A percentile compares a stretch with the other conserved stretches of the same genome.
These are phyloP conservation scores for Phytophthora pistaciae DNA, from an alignment of 352 stramenopile species.

Conservation along the genomic window DNA sequence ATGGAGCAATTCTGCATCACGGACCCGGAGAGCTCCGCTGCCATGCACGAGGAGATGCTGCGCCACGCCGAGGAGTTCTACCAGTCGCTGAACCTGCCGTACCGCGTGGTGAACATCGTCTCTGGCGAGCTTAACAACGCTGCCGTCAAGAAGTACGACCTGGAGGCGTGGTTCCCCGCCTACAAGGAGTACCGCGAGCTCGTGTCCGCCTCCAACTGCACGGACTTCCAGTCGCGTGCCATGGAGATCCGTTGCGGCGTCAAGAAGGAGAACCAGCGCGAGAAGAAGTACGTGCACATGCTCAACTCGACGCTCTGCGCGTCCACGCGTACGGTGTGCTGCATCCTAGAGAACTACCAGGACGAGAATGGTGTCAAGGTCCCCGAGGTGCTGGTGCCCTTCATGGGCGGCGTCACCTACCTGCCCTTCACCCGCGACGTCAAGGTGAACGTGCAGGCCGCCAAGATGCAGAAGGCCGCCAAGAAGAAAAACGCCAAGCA, in stretches of 20 bases:
- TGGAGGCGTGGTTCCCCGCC: conserved; percentile 99
- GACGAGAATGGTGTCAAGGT: conserved; percentile 97
- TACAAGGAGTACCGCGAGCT: conserved; percentile 99
- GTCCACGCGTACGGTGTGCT: conserved; percentile 98
- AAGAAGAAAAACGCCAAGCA: conserved; percentile 93
- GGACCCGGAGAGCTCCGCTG: conserved; percentile 92
- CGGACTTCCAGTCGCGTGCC: conserved; percentile 97
- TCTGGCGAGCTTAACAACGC: conserved; percentile 98
- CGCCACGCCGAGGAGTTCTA: conserved; percentile 98
- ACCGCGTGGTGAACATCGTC: conserved; percentile 99
- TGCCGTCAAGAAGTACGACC: conserved; percentile 99
- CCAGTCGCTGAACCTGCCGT: conserved; percentile 97
- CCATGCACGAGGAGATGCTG: conserved; percentile 95
- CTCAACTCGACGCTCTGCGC: conserved; percentile 99
- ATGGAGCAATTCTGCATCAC: conserved; percentile 99
- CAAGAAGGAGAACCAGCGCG: conserved; percentile 95
- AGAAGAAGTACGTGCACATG: conserved; percentile 99
- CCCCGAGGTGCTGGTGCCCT: conserved; percentile 97
- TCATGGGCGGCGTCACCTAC: conserved; percentile 99
- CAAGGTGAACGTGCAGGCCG: conserved; percentile 92
- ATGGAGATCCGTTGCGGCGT: conserved; percentile 98
- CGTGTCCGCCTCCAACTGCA: conserved; percentile 99
- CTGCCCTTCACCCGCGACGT: conserved; percentile 97
- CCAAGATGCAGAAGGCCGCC: conserved; percentile 96
- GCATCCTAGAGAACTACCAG: conserved; percentile 99